Percentiles rank a stretch among this genome's conserved stretches.
phyloP scores from a whole-genome alignment of 805 yeast species.

The Teunomyces cretensis region DNA sequence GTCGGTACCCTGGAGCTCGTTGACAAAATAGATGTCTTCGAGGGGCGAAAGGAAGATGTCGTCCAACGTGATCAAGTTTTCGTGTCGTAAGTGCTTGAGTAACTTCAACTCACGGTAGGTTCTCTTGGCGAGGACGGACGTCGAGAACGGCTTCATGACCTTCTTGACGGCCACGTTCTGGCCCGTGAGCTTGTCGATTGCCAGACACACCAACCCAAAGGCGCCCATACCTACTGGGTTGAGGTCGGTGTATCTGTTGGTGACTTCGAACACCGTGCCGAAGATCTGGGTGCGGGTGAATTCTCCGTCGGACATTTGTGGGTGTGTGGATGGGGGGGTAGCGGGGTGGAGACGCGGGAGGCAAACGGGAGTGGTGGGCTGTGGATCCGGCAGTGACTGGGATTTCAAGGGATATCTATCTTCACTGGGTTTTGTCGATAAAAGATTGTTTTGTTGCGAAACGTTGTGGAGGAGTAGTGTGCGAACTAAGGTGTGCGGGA shows the following conservation, averaged over 20 bases:
- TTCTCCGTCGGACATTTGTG: slow-evolving; percentile 43
- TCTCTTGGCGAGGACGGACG: slow-evolving; percentile 92
- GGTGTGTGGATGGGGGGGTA: neutral
- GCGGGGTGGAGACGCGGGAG: neutral
- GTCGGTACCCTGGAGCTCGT: slow-evolving; percentile 96
- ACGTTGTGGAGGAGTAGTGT: neutral
- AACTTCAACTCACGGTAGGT: slow-evolving; percentile 94
- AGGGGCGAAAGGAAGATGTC: slow-evolving; percentile 93
- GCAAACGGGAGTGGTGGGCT: too few relatives aligned
- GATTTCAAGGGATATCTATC: too few relatives aligned
- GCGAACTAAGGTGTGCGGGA: neutral
- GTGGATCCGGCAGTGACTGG: too few relatives aligned
- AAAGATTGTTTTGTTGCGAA: neutral
- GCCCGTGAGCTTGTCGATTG: slow-evolving; percentile 83
- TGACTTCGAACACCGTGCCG: slow-evolving; percentile 93
- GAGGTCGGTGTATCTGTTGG: slow-evolving; percentile 83
- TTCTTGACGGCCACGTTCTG: slow-evolving; percentile 97
- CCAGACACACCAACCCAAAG: slow-evolving; percentile 96
- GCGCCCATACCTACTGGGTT: slow-evolving; percentile 99
- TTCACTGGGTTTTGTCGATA: neutral
- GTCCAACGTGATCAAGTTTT: slow-evolving; percentile 86
- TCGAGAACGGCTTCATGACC: slow-evolving; percentile 95
- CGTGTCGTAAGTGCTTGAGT: slow-evolving; percentile 91
- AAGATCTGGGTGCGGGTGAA: slow-evolving; percentile 82
- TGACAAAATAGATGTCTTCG: slow-evolving; percentile 94